A percentile compares a stretch with the other conserved stretches of the same genome.
Evolutionary conservation across 768 basidiomycete species (phyloP).

Genomic region (Psilocybe subaeruginosa): DNA sequence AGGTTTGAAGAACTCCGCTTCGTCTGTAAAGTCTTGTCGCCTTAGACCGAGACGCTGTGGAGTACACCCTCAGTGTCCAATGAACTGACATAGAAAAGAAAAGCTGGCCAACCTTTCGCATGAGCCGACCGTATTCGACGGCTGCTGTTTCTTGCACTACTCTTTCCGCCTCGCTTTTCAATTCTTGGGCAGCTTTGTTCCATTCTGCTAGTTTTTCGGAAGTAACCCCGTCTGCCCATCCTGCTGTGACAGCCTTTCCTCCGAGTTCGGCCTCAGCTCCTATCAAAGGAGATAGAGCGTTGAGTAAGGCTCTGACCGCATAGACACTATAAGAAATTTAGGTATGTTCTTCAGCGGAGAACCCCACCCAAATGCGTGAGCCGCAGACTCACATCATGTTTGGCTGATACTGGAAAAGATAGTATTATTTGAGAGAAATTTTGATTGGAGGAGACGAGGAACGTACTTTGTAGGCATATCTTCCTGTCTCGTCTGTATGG

Average conservation of each 20-base stretch:
- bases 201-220: slow-evolving; percentile 63
- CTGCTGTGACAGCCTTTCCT: slow-evolving; percentile 52
- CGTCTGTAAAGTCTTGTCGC: slow-evolving; percentile 58
- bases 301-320: slow-evolving; percentile 78
- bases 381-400: slow-evolving; percentile 67
- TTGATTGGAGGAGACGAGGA: slow-evolving; percentile 2
- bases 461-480: slow-evolving; percentile 70
- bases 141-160: slow-evolving; percentile 62
- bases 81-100: background rate
- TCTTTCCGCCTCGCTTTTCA: slow-evolving; percentile 63
- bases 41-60: slow-evolving; percentile 77
- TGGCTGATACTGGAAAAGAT: slow-evolving; percentile 59
- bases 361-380: background rate
- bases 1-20: slow-evolving; percentile 59
- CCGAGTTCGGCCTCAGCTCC: slow-evolving; percentile 72
- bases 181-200: slow-evolving; percentile 56
- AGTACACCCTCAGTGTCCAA: background rate
- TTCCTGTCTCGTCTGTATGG: slow-evolving; percentile 77
- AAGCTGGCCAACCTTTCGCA: slow-evolving; percentile 60
- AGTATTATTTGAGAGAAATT: background rate
- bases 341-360: background rate
- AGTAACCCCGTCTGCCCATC: slow-evolving; percentile 64
- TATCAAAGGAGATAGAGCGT: slow-evolving; percentile 81
- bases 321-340: slow-evolving; percentile 52
- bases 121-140: slow-evolving; percentile 64